Conservation (phyloP, 2,329 filamentous ascomycete genomes). For the Hypoxylon rubiginosum region DNA sequence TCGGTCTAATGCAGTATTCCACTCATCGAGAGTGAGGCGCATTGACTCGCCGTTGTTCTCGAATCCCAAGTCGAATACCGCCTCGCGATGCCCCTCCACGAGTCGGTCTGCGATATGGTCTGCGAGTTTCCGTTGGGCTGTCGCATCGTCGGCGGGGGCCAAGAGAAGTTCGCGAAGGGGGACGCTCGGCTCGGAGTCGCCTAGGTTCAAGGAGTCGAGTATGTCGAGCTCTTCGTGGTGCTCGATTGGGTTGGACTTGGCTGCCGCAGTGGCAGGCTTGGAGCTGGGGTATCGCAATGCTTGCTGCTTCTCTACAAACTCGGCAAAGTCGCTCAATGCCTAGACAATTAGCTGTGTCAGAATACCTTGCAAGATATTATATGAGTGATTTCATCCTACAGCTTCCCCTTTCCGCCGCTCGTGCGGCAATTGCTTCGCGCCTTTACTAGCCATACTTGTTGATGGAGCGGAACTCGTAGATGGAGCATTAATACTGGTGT, state of each 20-base stretch:
- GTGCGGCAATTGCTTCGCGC: conserved; percentile 74
- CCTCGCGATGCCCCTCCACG: conserved; percentile 88
- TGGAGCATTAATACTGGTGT: conserved; percentile 35
- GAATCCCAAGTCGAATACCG: conserved; percentile 90
- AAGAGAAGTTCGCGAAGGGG: conserved; percentile 84
- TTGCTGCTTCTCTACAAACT: conserved; percentile 97
- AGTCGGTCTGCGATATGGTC: conserved; percentile 77
- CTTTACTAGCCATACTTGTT: conserved; percentile 66
- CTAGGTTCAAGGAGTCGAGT: conserved; percentile 81
- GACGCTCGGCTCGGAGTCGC: conserved; percentile 76
- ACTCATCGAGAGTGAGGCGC: conserved; percentile 79
- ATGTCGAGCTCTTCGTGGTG: conserved; percentile 93
- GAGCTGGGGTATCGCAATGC: conserved; percentile 72
- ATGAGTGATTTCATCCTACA: conserved; percentile 61
- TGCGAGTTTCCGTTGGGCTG: conserved; percentile 72
- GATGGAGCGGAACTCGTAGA: conserved; percentile 11
- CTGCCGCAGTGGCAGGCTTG: conserved; percentile 48
- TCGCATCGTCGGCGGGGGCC: conserved; percentile 67
- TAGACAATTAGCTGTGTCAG: conserved; percentile 43
- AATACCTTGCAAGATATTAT: conserved; percentile 10
- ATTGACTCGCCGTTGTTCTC: conserved; percentile 92
- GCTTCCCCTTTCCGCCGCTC: conserved; percentile 90
- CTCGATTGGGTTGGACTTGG: conserved; percentile 75
- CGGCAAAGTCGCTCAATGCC: conserved; percentile 95
- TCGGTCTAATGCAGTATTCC: conserved; percentile 77